These are phyloP conservation scores for Adenanthera pavonina DNA, from an alignment of 306 rosid species.

Conservation along the genomic window DNA sequence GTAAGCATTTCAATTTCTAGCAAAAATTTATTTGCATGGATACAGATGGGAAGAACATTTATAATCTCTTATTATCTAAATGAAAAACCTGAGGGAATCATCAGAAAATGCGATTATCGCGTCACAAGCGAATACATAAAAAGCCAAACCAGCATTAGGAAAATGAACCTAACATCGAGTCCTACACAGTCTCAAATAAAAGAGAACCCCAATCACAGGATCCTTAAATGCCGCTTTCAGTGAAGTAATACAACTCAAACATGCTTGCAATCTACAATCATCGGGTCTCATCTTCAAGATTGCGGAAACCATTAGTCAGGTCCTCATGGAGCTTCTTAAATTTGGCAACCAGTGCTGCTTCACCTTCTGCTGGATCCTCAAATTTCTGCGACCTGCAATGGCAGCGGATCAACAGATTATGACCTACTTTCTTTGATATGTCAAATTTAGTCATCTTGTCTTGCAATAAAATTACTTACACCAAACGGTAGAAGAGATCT, in stretches of 20 bases:
- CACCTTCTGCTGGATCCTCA: constrained; percentile 99
- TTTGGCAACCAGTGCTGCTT: constrained; percentile 72
- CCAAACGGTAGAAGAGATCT: constrained; percentile 95
- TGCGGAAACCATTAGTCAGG: constrained; percentile 90
- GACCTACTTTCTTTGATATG: constrained; percentile 28
- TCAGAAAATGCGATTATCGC: constrained; percentile 43
- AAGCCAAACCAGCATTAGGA: constrained; percentile 47
- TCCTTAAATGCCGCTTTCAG: constrained; percentile 42
- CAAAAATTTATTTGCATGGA: constrained; percentile 52
- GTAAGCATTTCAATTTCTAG: constrained; percentile 40
- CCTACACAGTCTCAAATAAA: constrained; percentile 22
- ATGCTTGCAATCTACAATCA: constrained; percentile 46
- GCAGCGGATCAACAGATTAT: constrained; percentile 32
- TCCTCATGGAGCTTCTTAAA: constrained; percentile 87
- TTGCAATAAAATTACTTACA: constrained; percentile 63
- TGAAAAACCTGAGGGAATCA: constrained; percentile 37
- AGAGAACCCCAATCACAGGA: constrained; percentile 33
- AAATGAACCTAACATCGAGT: constrained; percentile 34
- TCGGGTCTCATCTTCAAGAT: constrained; percentile 96
- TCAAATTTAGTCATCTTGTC: constrained; percentile 19
- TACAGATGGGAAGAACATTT: constrained; percentile 47
- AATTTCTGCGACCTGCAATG: constrained; percentile 91
- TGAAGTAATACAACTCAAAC: constrained; percentile 27
- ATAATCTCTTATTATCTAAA: constrained; percentile 53
- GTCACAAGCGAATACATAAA: constrained; percentile 51